Evolutionary conservation across 805 yeast genomes (phyloP).

Genomic region (Candida rishiriensis): DNA sequence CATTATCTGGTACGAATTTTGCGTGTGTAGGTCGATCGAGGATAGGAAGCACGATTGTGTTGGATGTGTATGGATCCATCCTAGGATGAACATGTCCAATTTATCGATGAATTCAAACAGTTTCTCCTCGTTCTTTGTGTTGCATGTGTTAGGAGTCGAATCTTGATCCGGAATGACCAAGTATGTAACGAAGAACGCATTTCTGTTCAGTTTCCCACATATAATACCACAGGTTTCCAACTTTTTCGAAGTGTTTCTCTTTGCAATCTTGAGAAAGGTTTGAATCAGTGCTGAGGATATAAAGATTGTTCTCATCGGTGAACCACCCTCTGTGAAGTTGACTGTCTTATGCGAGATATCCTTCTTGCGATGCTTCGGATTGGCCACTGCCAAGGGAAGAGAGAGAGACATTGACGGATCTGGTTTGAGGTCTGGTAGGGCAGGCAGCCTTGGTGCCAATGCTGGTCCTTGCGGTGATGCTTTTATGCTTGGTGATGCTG

Average conservation of each 20-base stretch:
- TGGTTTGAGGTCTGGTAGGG: not conserved
- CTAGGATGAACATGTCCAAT: conserved; percentile 56
- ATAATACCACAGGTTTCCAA: conserved; percentile 66
- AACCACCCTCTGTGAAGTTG: conserved; percentile 51
- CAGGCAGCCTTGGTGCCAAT: conserved; percentile 6
- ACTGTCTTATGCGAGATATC: conserved; percentile 34
- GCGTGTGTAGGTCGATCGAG: conserved; percentile 65
- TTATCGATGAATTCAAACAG: conserved; percentile 52
- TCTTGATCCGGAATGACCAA: conserved; percentile 60
- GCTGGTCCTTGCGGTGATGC: not conserved
- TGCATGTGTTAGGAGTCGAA: conserved; percentile 59
- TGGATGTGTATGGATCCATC: conserved; percentile 77
- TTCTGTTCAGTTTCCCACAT: conserved; percentile 56
- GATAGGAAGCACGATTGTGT: conserved; percentile 68
- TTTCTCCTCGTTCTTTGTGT: conserved; percentile 54
- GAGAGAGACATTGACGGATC: not conserved
- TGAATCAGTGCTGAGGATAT: conserved; percentile 42
- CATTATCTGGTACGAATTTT: conserved; percentile 65
- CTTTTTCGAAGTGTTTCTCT: conserved; percentile 42
- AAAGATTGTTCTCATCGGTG: conserved; percentile 47
- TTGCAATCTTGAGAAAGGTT: conserved; percentile 43
- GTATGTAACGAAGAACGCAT: conserved; percentile 61
- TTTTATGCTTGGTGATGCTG: conserved; percentile 5
- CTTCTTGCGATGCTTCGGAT: not conserved
- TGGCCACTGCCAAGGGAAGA: not conserved